Evolutionary conservation across 1,284 basidiomycete genomes (phyloP).

Genomic region (Moniliella sp.): DNA sequence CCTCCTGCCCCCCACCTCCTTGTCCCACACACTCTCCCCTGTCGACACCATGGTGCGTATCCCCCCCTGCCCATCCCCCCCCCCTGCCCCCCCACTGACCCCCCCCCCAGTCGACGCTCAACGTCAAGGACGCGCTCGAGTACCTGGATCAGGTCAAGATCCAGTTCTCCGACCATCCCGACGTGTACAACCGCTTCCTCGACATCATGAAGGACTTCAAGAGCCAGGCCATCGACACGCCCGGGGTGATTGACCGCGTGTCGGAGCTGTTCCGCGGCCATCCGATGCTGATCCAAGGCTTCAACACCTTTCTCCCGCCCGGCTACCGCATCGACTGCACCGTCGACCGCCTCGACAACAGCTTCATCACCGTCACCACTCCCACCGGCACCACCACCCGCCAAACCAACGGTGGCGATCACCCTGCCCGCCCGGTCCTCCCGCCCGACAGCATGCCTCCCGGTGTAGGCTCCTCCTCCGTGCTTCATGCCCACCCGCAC

Average conservation of each 20-base stretch:
- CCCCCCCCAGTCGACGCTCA: slow-evolving; percentile 25
- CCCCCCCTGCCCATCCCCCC: no score
- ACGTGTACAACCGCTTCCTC: slow-evolving; percentile 88
- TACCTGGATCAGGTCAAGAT: slow-evolving; percentile 86
- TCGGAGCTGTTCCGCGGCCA: slow-evolving; percentile 85
- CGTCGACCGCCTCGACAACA: slow-evolving; percentile 41
- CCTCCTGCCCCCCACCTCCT: no score
- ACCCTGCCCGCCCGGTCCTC: slow-evolving; percentile 17
- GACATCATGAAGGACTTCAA: slow-evolving; percentile 70
- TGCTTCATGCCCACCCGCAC: no score
- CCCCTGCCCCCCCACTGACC: no score
- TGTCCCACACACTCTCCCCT: no score
- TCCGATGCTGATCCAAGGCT: slow-evolving; percentile 79
- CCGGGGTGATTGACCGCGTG: slow-evolving; percentile 89
- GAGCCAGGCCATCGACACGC: slow-evolving; percentile 58
- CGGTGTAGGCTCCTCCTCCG: no score
- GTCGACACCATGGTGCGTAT: no score
- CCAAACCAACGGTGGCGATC: slow-evolving; percentile 36
- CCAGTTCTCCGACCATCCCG: slow-evolving; percentile 68
- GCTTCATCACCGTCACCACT: slow-evolving; percentile 80
- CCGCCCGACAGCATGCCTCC: slow-evolving; percentile 29
- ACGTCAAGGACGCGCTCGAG: slow-evolving; percentile 65
- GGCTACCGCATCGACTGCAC: slow-evolving; percentile 90
- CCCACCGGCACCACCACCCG: slow-evolving; percentile 57
- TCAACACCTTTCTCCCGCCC: slow-evolving; percentile 91